Conservation (phyloP, 371 early-diverging fungal species). For the Mucor saturninus region DNA sequence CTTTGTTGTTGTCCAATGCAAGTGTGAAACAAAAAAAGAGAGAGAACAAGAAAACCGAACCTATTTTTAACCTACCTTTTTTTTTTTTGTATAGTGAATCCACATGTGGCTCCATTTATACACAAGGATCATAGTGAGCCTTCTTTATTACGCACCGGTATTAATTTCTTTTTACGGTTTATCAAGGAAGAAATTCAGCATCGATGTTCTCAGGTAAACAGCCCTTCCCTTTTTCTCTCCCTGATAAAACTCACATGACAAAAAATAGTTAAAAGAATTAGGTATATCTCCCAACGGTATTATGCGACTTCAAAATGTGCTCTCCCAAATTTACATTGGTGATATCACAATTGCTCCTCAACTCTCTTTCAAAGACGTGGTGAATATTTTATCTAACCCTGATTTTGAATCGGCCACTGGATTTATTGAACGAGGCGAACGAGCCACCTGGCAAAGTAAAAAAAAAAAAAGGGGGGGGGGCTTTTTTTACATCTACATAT, state of each 20-base stretch:
- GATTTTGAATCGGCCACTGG: slow-evolving; percentile 45
- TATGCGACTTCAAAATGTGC: slow-evolving; percentile 65
- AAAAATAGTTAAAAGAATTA: slow-evolving; percentile 37
- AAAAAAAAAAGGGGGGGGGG: too few species aligned
- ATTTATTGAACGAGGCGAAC: slow-evolving; percentile 66
- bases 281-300: slow-evolving; percentile 62
- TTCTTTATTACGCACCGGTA: slow-evolving; percentile 47
- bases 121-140: slow-evolving; percentile 56
- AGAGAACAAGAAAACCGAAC: too few species aligned
- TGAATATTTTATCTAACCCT: slow-evolving; percentile 63
- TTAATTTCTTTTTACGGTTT: slow-evolving; percentile 58
- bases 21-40: background rate
- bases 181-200: slow-evolving; percentile 70
- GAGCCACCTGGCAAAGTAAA: slow-evolving; percentile 78
- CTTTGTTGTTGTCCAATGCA: slow-evolving; percentile 78
- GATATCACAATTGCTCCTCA: slow-evolving; percentile 84
- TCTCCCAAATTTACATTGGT: slow-evolving; percentile 80
- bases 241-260: background rate
- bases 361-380: slow-evolving; percentile 55
- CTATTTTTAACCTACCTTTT: slow-evolving; percentile 3
- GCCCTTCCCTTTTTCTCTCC: background rate
- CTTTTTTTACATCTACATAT: too few species aligned
- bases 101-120: slow-evolving; percentile 83
- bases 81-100: slow-evolving; percentile 63
- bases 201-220: slow-evolving; percentile 65